Base-by-base conservation (phyloP, 192 early-diverging fungal species). In the Obelidium mucronatum region DNA sequence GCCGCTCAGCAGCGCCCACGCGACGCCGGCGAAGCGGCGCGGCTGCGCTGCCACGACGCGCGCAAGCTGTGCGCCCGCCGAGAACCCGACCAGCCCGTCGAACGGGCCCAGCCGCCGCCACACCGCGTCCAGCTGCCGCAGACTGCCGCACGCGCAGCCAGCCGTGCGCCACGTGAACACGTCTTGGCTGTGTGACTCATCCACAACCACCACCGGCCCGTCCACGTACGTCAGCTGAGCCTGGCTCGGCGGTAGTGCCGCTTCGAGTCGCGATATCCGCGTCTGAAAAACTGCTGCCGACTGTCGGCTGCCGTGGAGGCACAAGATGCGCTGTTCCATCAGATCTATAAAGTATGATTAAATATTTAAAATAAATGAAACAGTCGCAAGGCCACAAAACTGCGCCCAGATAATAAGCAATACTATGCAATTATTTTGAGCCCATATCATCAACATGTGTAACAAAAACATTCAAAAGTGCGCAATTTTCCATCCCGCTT, bases 71-170 rank as follows among this genome's bases (percentile, higher is more conserved):
- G 42, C 67, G 2, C 77, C 77, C 22, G 68, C 77, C 13, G 58
- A 63, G 67, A 78, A 78, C 3, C 59, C 77, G 13, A 78, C 48
- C 6, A 72, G 3, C n/a, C 69, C 77, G 36, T 78, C 69, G 36
- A 78, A 78, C 2, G 77, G 77, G 5, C 77, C 77, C 26, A 53
- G 34, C 34, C 42, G 39, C 15, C 34, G 28, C 77, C 70, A n/a
- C 58, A 62, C 69, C 72, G 6, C 31, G 2, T 11, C 33, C 66
- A 26, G n/a, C 44, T n/a, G 42, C 30, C n/a, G 17, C 30, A 48
- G 28, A 2, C 42, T 3, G 5, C 22, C 17, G n/a, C n/a, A n/a
- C n/a, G n/a, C 30, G 33, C 59, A 31, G 2, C 24, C 22, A 31
- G 31, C 2, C 15, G 1, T 0, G 15, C n/a, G 2, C n/a, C 30